Evolutionary conservation across 208 protist species (phyloP), one percentile per base, ranked within the genome.

Genomic region (Crithidia sp.): DNA sequence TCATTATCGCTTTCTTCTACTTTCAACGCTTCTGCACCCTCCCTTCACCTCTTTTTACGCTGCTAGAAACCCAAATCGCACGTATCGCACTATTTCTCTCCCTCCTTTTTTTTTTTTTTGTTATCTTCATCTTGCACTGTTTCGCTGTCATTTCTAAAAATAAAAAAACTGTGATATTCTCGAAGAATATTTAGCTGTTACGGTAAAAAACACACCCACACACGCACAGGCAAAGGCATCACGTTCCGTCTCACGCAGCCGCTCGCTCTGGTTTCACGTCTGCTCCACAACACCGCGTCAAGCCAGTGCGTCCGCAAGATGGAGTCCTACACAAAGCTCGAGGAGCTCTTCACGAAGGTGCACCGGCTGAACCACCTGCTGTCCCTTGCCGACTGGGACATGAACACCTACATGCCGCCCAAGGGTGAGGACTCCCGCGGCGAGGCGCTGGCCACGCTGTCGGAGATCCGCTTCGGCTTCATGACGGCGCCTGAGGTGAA

Each of bases 401-500:
- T 86, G 71, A 69, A 88, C 28, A 82, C 85, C 7, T 81, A 91
- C 64, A 96, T 97, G 94, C 91, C 93, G 0, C 73, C 76, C 12
- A 90, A 94, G 52, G 88, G 83, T 9, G 71, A 78, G 16, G 83
- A 84, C 5, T 74, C 85, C 2, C 83, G 94, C 41, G 84, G 86
- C 14, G 82, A 88, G 47, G 89, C 92, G 9, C 81, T 91, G 47
- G 84, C 84, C 3, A 77, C 80, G 55, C 64, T 95, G 4, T 53
- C 74, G 40, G 66, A 82, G 49, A 62, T 85, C 52, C 39, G 82
- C 43, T 82, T 93, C 49, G 61, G 82, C 14, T 71, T 85, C 10
- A 74, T 95, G 41, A 95, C 87, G 16, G 71, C 79, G 12, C 68
- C 76, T 3, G 70, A 85, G n/a, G 68, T 86, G 44, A 77, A 74